Conservation (phyloP, 306 rosid genomes). For the Lathyrus sativus region DNA sequence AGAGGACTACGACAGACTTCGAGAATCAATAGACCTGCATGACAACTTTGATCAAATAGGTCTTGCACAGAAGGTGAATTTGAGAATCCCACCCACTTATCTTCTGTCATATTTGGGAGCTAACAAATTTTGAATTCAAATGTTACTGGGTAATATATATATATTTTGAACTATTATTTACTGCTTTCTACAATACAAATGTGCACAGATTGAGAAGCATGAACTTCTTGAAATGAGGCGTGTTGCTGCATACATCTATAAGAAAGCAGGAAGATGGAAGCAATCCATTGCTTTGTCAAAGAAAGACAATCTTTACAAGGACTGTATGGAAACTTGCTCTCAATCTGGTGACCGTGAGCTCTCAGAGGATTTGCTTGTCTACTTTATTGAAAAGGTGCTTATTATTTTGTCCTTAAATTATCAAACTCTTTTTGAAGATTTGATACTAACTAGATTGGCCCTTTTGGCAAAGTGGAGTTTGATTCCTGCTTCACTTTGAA, state of each 20-base stretch:
- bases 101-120: constrained; percentile 44
- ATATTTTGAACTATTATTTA: constrained; percentile 26
- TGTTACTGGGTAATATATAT: constrained; percentile 16
- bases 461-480: constrained; percentile 19
- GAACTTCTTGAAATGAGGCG: constrained; percentile 98
- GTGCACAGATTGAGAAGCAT: constrained; percentile 91
- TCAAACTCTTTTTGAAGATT: constrained; percentile 8
- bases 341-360: constrained; percentile 96
- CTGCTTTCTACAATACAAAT: constrained; percentile 17
- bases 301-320: constrained; percentile 94
- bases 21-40: constrained; percentile 89
- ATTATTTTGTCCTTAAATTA: constrained; percentile 25
- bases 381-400: constrained; percentile 83
- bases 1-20: constrained; percentile 93
- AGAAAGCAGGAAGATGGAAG: constrained; percentile 97
- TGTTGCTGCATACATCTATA: constrained; percentile 92
- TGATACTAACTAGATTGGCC: constrained; percentile 7
- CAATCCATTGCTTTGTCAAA: constrained; percentile 94
- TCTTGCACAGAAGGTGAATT: constrained; percentile 81
- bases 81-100: background rate
- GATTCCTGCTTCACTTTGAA: constrained; percentile 17
- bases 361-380: constrained; percentile 88
- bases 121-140: constrained; percentile 43
- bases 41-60: constrained; percentile 95
- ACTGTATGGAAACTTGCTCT: constrained; percentile 96